These are phyloP conservation scores for Syncephalastrum monosporum DNA, from an alignment of 371 early-diverging fungal species.

Conservation along the genomic window DNA sequence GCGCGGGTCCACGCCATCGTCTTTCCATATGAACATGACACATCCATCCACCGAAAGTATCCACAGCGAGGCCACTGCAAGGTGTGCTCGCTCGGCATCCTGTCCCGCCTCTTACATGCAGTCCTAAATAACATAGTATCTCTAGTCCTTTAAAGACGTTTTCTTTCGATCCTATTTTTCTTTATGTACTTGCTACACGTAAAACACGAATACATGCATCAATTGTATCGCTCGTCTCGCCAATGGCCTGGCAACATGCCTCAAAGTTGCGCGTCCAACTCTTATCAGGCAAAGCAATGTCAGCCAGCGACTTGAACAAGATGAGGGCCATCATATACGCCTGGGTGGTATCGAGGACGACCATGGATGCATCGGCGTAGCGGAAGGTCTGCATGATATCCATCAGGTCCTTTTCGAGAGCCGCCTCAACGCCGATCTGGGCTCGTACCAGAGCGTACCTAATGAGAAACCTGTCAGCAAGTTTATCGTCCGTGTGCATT, in stretches of 20 bases:
- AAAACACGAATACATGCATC: constrained; percentile 50
- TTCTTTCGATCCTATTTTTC: not conserved
- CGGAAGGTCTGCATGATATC: constrained; percentile 47
- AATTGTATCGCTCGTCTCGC: constrained; percentile 33
- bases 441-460: constrained; percentile 38
- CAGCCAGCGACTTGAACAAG: constrained; percentile 38
- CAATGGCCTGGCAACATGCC: constrained; percentile 30
- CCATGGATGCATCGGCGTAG: constrained; percentile 41
- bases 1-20: too few relatives aligned
- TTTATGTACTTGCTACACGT: constrained; percentile 38
- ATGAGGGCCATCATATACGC: constrained; percentile 50
- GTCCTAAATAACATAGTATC: too few relatives aligned
- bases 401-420: constrained; percentile 44
- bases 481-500: too few relatives aligned
- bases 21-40: too few relatives aligned
- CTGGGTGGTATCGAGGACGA: constrained; percentile 37
- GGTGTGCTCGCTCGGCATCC: too few relatives aligned
- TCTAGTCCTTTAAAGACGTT: too few relatives aligned
- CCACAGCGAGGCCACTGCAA: too few relatives aligned
- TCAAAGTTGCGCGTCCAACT: constrained; percentile 32
- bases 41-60: too few relatives aligned
- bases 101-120: too few relatives aligned
- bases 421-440: constrained; percentile 30
- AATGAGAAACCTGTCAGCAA: not conserved
- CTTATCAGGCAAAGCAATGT: constrained; percentile 10